These are phyloP conservation scores for Thermomucor indicae-seudaticae DNA, from an alignment of 371 early-diverging fungal species.

Conservation along the genomic window DNA sequence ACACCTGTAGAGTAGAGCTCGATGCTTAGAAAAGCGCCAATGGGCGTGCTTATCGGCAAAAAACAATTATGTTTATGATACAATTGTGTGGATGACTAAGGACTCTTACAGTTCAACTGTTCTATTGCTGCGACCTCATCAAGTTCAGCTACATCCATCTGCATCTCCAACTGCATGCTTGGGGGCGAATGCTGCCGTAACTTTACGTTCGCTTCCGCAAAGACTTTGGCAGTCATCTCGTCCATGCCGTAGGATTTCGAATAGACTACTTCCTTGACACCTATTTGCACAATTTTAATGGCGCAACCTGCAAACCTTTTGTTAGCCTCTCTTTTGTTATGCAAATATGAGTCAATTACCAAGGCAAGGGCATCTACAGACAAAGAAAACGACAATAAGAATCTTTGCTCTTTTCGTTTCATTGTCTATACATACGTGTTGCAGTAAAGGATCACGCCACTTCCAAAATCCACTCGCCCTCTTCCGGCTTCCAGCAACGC, in stretches of 20 bases:
- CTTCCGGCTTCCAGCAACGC: slow-evolving; percentile 94
- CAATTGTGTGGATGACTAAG: too few relatives aligned
- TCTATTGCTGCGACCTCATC: too few relatives aligned
- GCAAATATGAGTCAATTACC: too few relatives aligned
- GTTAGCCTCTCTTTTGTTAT: slow-evolving; percentile 18
- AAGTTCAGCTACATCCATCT: too few relatives aligned
- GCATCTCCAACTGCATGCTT: slow-evolving; percentile 33
- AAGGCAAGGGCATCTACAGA: slow-evolving; percentile 28
- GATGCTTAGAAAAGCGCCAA: too few relatives aligned
- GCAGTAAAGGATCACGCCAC: slow-evolving; percentile 80
- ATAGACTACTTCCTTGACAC: slow-evolving; percentile 91
- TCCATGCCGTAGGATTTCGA: slow-evolving; percentile 89
- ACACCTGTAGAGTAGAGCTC: too few relatives aligned
- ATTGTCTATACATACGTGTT: slow-evolving; percentile 61
- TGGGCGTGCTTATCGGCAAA: too few relatives aligned
- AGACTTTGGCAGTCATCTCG: slow-evolving; percentile 71
- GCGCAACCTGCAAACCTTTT: slow-evolving; percentile 71
- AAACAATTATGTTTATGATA: too few relatives aligned
- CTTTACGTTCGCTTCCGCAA: slow-evolving; percentile 75
- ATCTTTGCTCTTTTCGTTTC: background rate
- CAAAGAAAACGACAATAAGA: slow-evolving; percentile 31
- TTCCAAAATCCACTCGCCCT: slow-evolving; percentile 65
- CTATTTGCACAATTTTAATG: slow-evolving; percentile 94
- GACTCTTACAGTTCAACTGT: too few relatives aligned
- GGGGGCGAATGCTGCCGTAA: slow-evolving; percentile 78